Evolutionary conservation across 169 alveolate species (phyloP).

Genomic region (Plasmodium berghei): DNA sequence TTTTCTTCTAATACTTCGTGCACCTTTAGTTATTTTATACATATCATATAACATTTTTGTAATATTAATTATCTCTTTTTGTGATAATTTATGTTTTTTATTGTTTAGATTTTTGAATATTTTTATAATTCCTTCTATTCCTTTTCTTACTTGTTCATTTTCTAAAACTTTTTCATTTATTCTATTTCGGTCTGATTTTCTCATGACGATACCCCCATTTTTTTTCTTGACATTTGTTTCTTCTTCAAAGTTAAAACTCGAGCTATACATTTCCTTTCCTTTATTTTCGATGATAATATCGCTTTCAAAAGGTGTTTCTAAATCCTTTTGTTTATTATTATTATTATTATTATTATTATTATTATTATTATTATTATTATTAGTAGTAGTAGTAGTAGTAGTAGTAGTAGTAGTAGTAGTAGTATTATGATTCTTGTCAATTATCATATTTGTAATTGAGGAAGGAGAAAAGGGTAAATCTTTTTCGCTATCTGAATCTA

Average conservation of each 20-base stretch:
- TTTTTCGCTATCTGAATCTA: too few relatives aligned
- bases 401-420: too few relatives aligned
- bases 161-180: constrained; percentile 7
- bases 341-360: too few relatives aligned
- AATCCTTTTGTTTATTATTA: too few relatives aligned
- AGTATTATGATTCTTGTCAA: too few relatives aligned
- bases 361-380: too few relatives aligned
- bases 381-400: too few relatives aligned
- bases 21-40: constrained; percentile 54
- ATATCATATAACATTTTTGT: constrained; percentile 44
- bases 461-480: too few relatives aligned
- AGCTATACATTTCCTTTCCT: too few relatives aligned
- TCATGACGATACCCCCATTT: not conserved
- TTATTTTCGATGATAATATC: too few relatives aligned
- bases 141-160: constrained; percentile 4
- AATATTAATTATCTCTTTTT: constrained; percentile 25
- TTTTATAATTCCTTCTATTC: constrained; percentile 10
- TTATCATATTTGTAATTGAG: too few relatives aligned
- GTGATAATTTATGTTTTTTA: constrained; percentile 21
- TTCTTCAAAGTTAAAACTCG: not conserved
- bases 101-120: constrained; percentile 32
- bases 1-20: constrained; percentile 51
- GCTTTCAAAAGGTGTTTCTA: too few relatives aligned
- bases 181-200: not conserved
- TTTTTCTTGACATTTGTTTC: not conserved